Percentiles rank a stretch among this genome's conserved stretches.
Conservation (phyloP, 202 grass and related monocot genomes). For the Schoenoplectus triqueter region DNA sequence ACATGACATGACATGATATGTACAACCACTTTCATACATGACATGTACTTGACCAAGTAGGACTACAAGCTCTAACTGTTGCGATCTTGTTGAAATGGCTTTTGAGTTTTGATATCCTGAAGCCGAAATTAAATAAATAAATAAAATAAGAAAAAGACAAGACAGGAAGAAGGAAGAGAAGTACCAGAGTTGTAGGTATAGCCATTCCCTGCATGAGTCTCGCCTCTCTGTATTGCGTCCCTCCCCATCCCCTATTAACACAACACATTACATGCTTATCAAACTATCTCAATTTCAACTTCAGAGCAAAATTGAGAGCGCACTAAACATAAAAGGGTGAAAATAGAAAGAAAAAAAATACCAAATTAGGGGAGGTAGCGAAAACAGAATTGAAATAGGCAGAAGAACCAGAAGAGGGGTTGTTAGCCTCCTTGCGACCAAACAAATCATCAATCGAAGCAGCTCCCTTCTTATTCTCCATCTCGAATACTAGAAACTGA, state of each 20-base stretch:
- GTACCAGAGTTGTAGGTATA: constrained; percentile 55
- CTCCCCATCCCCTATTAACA: constrained; percentile 56
- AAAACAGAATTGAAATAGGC: constrained; percentile 62
- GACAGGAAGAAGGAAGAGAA: constrained; percentile 20
- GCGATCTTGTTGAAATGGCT: not conserved
- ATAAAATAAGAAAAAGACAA: not conserved
- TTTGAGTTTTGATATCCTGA: not conserved
- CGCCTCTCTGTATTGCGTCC: constrained; percentile 54
- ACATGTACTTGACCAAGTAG: not conserved
- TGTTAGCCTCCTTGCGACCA: constrained; percentile 48
- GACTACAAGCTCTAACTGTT: not conserved
- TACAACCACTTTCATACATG: constrained; percentile 27
- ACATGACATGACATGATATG: too few relatives aligned
- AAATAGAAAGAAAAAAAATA: constrained; percentile 21
- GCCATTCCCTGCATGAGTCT: constrained; percentile 56
- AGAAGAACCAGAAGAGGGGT: constrained; percentile 40
- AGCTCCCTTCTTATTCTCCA: constrained; percentile 35
- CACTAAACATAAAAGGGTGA: not conserved
- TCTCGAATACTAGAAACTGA: not conserved
- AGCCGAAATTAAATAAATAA: not conserved
- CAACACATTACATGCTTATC: constrained; percentile 31
- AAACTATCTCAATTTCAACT: constrained; percentile 39
- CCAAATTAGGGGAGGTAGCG: constrained; percentile 44
- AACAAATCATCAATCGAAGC: constrained; percentile 37
- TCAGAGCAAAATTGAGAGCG: not conserved